Percentiles rank a stretch among this genome's conserved stretches.
Conservation (phyloP, 2,329 filamentous ascomycete species). For the Ramularia endophylla region DNA sequence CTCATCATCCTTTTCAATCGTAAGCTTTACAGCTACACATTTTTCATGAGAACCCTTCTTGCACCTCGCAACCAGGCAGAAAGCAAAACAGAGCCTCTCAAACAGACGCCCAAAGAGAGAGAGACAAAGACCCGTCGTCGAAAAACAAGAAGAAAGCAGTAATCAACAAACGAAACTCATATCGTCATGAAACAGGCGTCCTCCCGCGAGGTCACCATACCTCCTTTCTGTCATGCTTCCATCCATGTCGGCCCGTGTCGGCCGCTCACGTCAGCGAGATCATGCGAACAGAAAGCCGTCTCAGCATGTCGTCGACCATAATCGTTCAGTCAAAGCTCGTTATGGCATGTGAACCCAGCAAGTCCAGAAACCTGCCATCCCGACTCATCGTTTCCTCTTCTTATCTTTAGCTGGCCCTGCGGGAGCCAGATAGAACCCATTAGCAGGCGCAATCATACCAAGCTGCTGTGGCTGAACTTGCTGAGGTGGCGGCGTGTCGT, state of each 20-base stretch:
- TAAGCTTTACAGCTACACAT: too few relatives aligned
- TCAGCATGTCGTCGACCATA: too few relatives aligned
- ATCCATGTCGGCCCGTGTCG: not conserved
- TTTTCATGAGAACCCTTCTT: too few relatives aligned
- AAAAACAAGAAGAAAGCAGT: not conserved
- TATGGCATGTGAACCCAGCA: too few relatives aligned
- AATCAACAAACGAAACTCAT: slow-evolving; percentile 12
- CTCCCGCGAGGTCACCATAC: slow-evolving; percentile 2
- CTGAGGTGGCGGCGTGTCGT: slow-evolving; percentile 9
- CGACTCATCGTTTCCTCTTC: slow-evolving; percentile 39
- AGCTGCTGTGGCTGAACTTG: slow-evolving; percentile 16
- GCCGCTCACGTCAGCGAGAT: too few relatives aligned
- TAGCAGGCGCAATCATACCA: slow-evolving; percentile 24
- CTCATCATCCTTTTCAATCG: too few relatives aligned
- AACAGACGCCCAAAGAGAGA: not conserved
- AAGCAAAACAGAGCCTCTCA: not conserved
- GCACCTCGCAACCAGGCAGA: slow-evolving; percentile 1
- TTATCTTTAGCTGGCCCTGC: slow-evolving; percentile 56
- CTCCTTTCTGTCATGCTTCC: slow-evolving; percentile 1
- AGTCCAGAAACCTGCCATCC: too few relatives aligned
- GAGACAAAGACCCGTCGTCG: too few relatives aligned
- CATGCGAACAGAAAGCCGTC: too few relatives aligned
- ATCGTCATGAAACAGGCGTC: slow-evolving; percentile 10
- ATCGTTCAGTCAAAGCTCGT: too few relatives aligned
- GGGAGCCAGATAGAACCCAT: slow-evolving; percentile 30